Evolutionary conservation across 805 yeast species (phyloP).

Genomic region (Starmerella apis): DNA sequence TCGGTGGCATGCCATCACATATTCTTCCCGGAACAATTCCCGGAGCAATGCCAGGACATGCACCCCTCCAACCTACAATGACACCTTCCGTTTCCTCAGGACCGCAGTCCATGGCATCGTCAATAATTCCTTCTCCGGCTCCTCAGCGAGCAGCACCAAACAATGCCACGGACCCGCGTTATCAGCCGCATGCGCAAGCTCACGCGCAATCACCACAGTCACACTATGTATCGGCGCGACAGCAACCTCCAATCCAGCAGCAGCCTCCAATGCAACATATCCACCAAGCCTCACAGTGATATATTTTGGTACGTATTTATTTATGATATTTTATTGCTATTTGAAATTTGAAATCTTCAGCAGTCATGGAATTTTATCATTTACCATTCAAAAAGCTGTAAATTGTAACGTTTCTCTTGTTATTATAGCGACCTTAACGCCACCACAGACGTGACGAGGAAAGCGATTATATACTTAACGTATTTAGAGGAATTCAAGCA

Average conservation of each 20-base stretch:
- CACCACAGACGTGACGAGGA: too few relatives aligned
- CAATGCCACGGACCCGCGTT: constrained; percentile 2
- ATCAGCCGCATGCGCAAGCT: neutral
- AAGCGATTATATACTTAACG: too few relatives aligned
- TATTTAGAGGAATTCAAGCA: too few relatives aligned
- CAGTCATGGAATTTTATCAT: neutral
- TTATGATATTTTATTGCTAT: neutral
- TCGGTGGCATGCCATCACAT: neutral
- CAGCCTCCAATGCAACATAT: constrained; percentile 1
- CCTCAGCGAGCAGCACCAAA: neutral
- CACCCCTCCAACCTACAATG: neutral
- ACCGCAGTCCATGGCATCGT: neutral
- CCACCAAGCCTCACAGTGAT: neutral
- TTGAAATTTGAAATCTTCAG: neutral
- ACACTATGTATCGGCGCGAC: constrained; percentile 22
- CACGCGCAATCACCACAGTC: constrained; percentile 6
- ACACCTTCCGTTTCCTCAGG: neutral
- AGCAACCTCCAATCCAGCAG: neutral
- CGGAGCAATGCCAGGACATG: neutral
- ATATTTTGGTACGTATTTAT: neutral
- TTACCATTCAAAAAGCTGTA: too few relatives aligned
- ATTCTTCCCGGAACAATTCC: neutral
- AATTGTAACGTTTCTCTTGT: too few relatives aligned
- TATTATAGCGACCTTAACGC: too few relatives aligned
- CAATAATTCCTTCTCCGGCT: neutral